Percentiles rank a stretch among this genome's conserved stretches.
phyloP scores from a whole-genome alignment of 2,329 filamentous ascomycete genomes.

The Dendrostoma leiphaemia region DNA sequence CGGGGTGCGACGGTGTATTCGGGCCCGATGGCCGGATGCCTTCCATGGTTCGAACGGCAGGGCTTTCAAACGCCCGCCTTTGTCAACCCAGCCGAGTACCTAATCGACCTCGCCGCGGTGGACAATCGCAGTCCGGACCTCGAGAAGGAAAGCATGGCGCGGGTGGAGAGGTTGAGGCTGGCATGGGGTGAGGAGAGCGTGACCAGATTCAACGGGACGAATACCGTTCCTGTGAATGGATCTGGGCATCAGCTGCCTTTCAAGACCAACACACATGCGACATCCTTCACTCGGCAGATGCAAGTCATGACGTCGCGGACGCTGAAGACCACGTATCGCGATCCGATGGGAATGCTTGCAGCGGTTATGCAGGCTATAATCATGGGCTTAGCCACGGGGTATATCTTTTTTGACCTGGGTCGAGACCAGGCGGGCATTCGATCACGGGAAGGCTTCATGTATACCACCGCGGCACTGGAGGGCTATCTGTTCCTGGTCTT shows the following conservation, averaged over 20 bases:
- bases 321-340: constrained; percentile 70
- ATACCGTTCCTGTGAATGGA: neutral
- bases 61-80: constrained; percentile 66
- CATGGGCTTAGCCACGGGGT: constrained; percentile 71
- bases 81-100: constrained; percentile 74
- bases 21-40: constrained; percentile 54
- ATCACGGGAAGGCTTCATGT: constrained; percentile 70
- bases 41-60: constrained; percentile 61
- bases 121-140: constrained; percentile 69
- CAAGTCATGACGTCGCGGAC: constrained; percentile 66
- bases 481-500: constrained; percentile 76
- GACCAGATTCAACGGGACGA: constrained; percentile 24
- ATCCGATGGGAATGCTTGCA: constrained; percentile 72
- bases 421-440: constrained; percentile 69
- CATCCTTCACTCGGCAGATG: constrained; percentile 59
- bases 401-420: constrained; percentile 67
- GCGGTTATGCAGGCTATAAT: constrained; percentile 66
- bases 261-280: constrained; percentile 41
- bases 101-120: constrained; percentile 72
- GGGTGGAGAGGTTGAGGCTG: constrained; percentile 60
- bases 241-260: neutral
- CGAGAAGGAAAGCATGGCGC: constrained; percentile 56
- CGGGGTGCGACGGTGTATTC: constrained; percentile 68
- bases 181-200: constrained; percentile 52
- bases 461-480: constrained; percentile 69